These are phyloP conservation scores for Oidium heveae DNA, from an alignment of 2,329 filamentous ascomycete species.

Conservation along the genomic window DNA sequence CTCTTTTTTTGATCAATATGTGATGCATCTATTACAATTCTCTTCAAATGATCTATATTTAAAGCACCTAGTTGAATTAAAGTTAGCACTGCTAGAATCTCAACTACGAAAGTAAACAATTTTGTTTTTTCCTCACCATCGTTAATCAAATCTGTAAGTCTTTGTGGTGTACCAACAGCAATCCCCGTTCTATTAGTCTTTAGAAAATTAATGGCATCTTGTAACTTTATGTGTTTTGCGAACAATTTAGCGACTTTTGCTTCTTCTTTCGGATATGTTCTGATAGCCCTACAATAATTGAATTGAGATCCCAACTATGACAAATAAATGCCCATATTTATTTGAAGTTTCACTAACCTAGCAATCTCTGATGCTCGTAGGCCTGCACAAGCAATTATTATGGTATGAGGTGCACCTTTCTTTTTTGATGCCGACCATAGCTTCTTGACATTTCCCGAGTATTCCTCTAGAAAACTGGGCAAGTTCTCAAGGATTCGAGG, in stretches of 20 bases:
- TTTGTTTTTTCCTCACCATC: constrained; percentile 29
- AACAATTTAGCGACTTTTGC: constrained; percentile 73
- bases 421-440: constrained; percentile 38
- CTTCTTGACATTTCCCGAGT: constrained; percentile 28
- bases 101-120: too few species aligned
- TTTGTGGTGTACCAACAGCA: constrained; percentile 68
- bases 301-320: too few species aligned
- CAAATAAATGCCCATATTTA: too few species aligned
- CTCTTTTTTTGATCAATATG: constrained; percentile 89
- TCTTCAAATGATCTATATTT: constrained; percentile 42
- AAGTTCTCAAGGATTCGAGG: constrained; percentile 45
- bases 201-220: constrained; percentile 59
- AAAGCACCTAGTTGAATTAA: constrained; percentile 31
- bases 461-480: constrained; percentile 50
- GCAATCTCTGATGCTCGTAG: constrained; percentile 68
- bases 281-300: constrained; percentile 28
- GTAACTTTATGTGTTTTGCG: constrained; percentile 91
- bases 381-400: constrained; percentile 68
- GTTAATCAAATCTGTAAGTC: constrained; percentile 60
- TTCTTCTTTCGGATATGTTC: constrained; percentile 58
- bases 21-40: constrained; percentile 72
- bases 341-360: constrained; percentile 21
- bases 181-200: constrained; percentile 49
- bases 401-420: constrained; percentile 56
- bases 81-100: constrained; percentile 1